A percentile compares a stretch with the other conserved stretches of the same genome.
phyloP scores from a whole-genome alignment of 441 rosid genomes.

The Gossypium lobatum region DNA sequence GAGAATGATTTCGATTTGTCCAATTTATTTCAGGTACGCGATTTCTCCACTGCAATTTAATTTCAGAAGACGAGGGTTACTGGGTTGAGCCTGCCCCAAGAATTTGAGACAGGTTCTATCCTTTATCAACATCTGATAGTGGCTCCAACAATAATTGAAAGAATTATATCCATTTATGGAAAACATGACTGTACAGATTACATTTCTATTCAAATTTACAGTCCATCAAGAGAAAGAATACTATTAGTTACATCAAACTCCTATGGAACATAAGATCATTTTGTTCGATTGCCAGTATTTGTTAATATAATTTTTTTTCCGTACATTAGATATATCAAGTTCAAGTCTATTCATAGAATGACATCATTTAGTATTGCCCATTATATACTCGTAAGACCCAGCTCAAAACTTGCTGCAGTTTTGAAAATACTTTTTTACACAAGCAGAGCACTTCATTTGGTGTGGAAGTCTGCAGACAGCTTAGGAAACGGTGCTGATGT shows the following conservation, averaged over 20 bases:
- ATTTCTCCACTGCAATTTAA: neutral
- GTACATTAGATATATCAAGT: conserved; percentile 7
- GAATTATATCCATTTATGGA: neutral
- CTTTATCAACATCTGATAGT: neutral
- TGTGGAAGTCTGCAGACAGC: conserved; percentile 8
- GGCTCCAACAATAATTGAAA: neutral
- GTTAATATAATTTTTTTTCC: conserved; percentile 4
- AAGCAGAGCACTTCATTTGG: conserved; percentile 20
- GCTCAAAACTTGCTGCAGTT: conserved; percentile 9
- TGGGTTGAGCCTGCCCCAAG: neutral
- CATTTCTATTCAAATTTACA: conserved; percentile 14
- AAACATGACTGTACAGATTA: neutral
- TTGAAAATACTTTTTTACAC: conserved; percentile 20
- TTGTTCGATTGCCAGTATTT: conserved; percentile 2
- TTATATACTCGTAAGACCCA: conserved; percentile 16
- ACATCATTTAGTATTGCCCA: neutral
- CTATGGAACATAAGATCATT: neutral
- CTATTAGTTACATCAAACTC: conserved; percentile 7
- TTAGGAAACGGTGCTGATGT: conserved; percentile 13
- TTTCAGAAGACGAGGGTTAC: neutral
- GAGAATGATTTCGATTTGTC: neutral
- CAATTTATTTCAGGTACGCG: neutral
- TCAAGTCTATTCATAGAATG: neutral
- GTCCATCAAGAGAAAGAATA: conserved; percentile 1
- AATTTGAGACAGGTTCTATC: neutral